Evolutionary conservation across 169 alveolate species (phyloP), one percentile per base, ranked within the genome.

Genomic region (Blepharisma undulans): DNA sequence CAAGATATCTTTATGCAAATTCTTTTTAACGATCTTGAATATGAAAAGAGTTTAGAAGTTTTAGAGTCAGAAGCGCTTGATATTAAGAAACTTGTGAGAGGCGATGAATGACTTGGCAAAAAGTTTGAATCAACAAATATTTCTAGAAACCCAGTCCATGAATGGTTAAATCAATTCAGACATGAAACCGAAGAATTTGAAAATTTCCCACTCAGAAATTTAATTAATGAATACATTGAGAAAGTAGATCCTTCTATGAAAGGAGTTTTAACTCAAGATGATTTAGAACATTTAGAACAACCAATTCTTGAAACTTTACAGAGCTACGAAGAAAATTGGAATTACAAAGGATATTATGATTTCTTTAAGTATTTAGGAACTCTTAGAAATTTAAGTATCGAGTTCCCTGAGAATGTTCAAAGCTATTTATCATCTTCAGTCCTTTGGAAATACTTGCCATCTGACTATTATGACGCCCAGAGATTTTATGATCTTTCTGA

Each of bases 181-280:
- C 14, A 19, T 14, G 72, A 84, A 61, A 60, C 84, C 60, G 90
- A 84, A 84, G 27, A 33, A 12, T 59, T 84, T 21, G 90, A 27
- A 12, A 33, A 59, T 21, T 19, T 22, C 29, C n/a, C 60, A 14
- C 16, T 84, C 10, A 84, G 27, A 60, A 16, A 33, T 12, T 18
- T 32, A 14, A 84, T 84, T 14, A 18, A 60, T 12, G 30, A 36
- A 21, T 84, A 84, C 85, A 32, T 84, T 34, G 82, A 84, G n/a
- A 84, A 84, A n/a, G 90, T 30, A 16, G 90, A 84, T 84, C 90
- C 90, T 18, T 82, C 84, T 10, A 84, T 84, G 90, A 36, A 84
- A 84, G 90, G 90, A 10, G 90, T 59, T 36, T 19, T 84, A n/a
- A 84, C 29, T 84, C 84, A 84, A 61, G 27, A 10, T 12, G 78